These are phyloP conservation scores for Jaminaea rosea DNA, from an alignment of 1,284 basidiomycete genomes.

Conservation along the genomic window DNA sequence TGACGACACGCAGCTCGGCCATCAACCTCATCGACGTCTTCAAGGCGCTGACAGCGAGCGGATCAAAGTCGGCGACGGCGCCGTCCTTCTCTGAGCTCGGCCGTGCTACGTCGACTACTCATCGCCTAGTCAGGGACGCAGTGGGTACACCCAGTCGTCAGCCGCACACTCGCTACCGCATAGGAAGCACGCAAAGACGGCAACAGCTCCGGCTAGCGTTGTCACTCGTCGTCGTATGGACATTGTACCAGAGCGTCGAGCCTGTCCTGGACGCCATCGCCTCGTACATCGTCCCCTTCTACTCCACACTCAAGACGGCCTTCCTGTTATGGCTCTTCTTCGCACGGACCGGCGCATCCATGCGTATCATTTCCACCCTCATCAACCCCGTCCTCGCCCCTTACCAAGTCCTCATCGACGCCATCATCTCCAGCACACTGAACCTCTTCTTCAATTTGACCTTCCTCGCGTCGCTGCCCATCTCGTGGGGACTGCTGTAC, in stretches of 20 bases:
- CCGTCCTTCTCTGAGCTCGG: not conserved
- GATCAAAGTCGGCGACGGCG: not conserved
- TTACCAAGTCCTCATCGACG: not conserved
- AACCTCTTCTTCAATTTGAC: not conserved
- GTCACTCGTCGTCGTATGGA: not conserved
- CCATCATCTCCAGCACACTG: not conserved
- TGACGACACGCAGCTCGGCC: no score
- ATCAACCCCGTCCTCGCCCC: not conserved
- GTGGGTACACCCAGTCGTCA: not conserved
- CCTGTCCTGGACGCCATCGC: not conserved
- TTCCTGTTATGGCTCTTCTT: not conserved
- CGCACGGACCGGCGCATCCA: not conserved
- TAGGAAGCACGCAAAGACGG: not conserved
- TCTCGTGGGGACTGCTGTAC: no score
- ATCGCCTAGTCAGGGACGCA: not conserved
- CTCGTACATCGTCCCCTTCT: not conserved
- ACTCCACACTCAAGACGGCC: not conserved
- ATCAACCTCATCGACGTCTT: not conserved
- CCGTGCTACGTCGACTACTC: no score
- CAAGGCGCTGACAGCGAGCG: not conserved
- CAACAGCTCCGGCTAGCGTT: not conserved
- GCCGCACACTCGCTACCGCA: not conserved
- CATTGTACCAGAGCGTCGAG: not conserved
- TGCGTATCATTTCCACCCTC: not conserved
- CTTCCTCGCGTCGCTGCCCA: not conserved